These are phyloP conservation scores for Helianthus tuberosus DNA, from an alignment of 129 eudicot species.

Conservation along the genomic window DNA sequence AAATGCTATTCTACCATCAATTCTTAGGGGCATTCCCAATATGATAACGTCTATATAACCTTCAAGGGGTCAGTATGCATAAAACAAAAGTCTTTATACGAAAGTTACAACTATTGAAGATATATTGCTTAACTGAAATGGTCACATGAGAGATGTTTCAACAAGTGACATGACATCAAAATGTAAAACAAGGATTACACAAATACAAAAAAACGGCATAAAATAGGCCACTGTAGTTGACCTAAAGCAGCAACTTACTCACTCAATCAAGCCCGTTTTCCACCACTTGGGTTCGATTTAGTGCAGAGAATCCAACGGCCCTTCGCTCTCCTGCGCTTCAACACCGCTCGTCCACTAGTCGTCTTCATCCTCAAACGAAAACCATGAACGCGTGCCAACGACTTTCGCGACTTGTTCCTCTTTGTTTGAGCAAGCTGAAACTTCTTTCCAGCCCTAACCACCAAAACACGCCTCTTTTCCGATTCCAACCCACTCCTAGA, in stretches of 20 bases:
- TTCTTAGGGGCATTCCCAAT: not conserved
- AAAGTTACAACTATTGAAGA: constrained; percentile 6
- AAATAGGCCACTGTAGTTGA: constrained; percentile 16
- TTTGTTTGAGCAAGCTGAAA: constrained; percentile 84
- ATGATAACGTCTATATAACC: no score
- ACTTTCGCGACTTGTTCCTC: constrained; percentile 90
- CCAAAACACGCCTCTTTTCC: constrained; percentile 55
- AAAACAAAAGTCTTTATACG: not conserved
- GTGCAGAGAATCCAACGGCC: constrained; percentile 86
- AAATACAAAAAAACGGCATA: constrained; percentile 29
- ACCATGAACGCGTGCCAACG: constrained; percentile 91
- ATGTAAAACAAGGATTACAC: constrained; percentile 31
- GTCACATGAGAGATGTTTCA: constrained; percentile 14
- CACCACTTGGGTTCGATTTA: constrained; percentile 76
- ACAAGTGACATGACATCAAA: constrained; percentile 8
- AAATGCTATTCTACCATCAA: not conserved
- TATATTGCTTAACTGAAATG: constrained; percentile 23
- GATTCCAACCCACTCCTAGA: constrained; percentile 32
- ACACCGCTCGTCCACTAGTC: constrained; percentile 77
- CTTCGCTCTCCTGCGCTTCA: constrained; percentile 88
- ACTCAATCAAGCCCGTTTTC: constrained; percentile 60
- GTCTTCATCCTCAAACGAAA: constrained; percentile 90
- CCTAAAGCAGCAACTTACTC: constrained; percentile 32
- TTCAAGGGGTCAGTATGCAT: not conserved
- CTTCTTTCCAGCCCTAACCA: constrained; percentile 76